Base-by-base conservation (phyloP, 208 protist species). In the Tritrichomonas musculus region DNA sequence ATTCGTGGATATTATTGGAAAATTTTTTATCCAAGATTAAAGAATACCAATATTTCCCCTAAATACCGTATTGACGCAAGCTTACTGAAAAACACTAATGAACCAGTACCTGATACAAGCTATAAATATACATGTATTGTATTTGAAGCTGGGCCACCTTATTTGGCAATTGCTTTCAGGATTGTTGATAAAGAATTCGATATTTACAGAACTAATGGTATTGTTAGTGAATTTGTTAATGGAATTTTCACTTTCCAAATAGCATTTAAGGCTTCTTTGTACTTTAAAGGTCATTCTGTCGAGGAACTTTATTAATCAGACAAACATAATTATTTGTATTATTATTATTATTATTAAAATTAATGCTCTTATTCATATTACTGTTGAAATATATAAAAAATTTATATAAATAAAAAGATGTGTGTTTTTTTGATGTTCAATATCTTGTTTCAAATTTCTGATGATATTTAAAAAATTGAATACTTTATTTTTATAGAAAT, bases 171-270 rank as follows among this genome's bases (percentile, higher is more conserved):
- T 60, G 44, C 41, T 0, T 88, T 88, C 36, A 53, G 77, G 20
- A 88, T 88, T 57, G 77, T 88, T 57, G 77, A 88, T 57, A 88
- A 88, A 57, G 17, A 88, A 39, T 88, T 25, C n/a, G 77, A 88
- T 57, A 36, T 57, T 33, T 53, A 25, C 5, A 25, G 77, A 57
- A 88, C 41, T 22, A 47, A 47, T 22, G 77, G 77, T 39, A n/a
- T 88, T 22, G n/a, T 8, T 57, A 88, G 77, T 13, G 25, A 17
- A 33, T 88, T 88, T 17, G 14, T 41, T 50, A 0, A 88, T 33
- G 77, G 77, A 88, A 47, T 88, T 53, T 88, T 88, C 47, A 57
- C 47, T 17, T 88, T 88, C 77, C 77, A 88, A 57, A 88, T 88
- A 17, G 9, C 47, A 22, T 88, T 88, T 17, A 60, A 53, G 11